phyloP scores from a whole-genome alignment of 805 yeast species.

The Jamesozyma rosinii region DNA sequence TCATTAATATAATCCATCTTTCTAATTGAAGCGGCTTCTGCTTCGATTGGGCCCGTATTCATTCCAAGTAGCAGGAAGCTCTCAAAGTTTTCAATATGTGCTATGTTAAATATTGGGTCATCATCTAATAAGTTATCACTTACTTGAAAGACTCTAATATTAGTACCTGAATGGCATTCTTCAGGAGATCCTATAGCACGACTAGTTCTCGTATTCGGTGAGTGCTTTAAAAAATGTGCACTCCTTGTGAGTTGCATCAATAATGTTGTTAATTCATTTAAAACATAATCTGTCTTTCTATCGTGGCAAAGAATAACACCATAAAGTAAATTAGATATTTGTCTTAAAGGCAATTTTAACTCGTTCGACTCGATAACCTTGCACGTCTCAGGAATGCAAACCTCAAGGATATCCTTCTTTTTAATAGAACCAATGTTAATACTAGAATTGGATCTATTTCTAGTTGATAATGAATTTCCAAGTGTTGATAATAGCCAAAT shows the following conservation, averaged over 20 bases:
- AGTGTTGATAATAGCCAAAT: slow-evolving; percentile 28
- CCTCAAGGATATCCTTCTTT: slow-evolving; percentile 25
- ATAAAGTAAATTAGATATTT: slow-evolving; percentile 24
- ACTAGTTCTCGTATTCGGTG: background rate
- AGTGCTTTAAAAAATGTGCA: background rate
- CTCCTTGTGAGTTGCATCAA: slow-evolving; percentile 16
- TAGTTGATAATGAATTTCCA: slow-evolving; percentile 9
- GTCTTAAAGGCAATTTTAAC: slow-evolving; percentile 18
- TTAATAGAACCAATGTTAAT: slow-evolving; percentile 6
- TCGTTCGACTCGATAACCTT: slow-evolving; percentile 15
- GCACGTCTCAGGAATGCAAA: slow-evolving; percentile 29
- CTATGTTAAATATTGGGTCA: slow-evolving; percentile 24
- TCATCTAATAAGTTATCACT: slow-evolving; percentile 13
- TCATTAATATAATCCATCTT: slow-evolving; percentile 20
- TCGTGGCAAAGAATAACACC: slow-evolving; percentile 29
- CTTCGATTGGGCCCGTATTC: background rate
- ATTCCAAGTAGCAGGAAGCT: background rate
- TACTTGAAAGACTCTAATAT: background rate
- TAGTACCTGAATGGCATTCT: background rate
- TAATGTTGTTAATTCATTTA: slow-evolving; percentile 21
- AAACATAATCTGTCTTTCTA: slow-evolving; percentile 25
- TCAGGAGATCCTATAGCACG: background rate
- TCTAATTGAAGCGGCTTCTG: slow-evolving; percentile 11
- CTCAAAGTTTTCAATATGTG: slow-evolving; percentile 11
- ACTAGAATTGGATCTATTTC: background rate